A percentile compares a stretch with the other conserved stretches of the same genome.
phyloP scores from a whole-genome alignment of 768 basidiomycete genomes.

The Termitomyces sp. region DNA sequence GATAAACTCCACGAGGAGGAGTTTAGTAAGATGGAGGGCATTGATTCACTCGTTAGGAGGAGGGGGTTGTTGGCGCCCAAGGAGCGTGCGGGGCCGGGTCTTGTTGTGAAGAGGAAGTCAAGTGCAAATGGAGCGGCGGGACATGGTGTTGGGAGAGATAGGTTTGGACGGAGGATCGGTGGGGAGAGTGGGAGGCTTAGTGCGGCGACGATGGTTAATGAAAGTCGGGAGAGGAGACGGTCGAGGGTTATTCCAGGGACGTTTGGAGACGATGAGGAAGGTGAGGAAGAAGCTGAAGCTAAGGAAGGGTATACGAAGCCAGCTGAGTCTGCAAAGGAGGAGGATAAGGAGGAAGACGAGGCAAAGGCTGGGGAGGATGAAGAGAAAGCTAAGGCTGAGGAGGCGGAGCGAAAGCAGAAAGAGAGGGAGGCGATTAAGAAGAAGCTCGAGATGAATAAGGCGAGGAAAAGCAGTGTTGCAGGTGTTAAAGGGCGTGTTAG shows the following conservation, averaged over 20 bases:
- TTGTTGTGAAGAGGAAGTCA: constrained; percentile 47
- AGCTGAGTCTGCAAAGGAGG: constrained; percentile 4
- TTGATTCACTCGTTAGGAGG: constrained; percentile 42
- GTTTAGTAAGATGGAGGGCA: constrained; percentile 79
- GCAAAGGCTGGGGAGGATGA: constrained; percentile 33
- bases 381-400: constrained; percentile 39
- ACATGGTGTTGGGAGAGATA: constrained; percentile 23
- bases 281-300: constrained; percentile 36
- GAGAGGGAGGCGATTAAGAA: constrained; percentile 59
- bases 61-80: constrained; percentile 21
- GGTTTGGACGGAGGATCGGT: constrained; percentile 21
- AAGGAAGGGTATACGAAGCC: constrained; percentile 37
- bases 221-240: constrained; percentile 30
- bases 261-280: constrained; percentile 55
- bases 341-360: constrained; percentile 22
- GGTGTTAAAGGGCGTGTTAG: constrained; percentile 37
- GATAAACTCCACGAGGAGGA: constrained; percentile 61
- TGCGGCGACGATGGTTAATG: constrained; percentile 48
- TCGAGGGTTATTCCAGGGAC: constrained; percentile 53
- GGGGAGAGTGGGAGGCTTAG: constrained; percentile 26
- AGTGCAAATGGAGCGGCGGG: constrained; percentile 34
- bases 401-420: constrained; percentile 46
- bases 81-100: constrained; percentile 14
- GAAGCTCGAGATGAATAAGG: constrained; percentile 65
- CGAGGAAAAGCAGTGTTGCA: constrained; percentile 65